Percentiles rank a stretch among this genome's conserved stretches.
Evolutionary conservation across 140 eudicot genomes (phyloP).

Genomic region (Senecio squalidus): DNA sequence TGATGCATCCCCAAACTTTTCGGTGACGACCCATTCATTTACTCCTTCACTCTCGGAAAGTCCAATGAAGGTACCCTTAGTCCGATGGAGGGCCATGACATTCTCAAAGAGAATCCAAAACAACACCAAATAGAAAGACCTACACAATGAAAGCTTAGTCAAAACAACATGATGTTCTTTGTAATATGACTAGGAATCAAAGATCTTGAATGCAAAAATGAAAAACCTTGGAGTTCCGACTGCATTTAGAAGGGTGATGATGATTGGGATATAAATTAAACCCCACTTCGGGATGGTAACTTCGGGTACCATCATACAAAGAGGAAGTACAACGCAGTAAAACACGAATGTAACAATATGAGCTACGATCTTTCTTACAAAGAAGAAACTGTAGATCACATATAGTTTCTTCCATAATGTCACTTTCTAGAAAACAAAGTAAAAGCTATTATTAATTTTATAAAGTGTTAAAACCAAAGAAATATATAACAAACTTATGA

Average conservation of each 20-base stretch:
- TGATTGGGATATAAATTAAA: slow-evolving; percentile 47
- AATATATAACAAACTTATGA: not conserved
- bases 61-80: slow-evolving; percentile 70
- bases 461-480: not conserved
- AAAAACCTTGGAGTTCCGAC: slow-evolving; percentile 28
- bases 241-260: slow-evolving; percentile 50
- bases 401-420: slow-evolving; percentile 50
- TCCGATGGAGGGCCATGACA: slow-evolving; percentile 70
- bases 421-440: slow-evolving; percentile 36
- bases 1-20: slow-evolving; percentile 56
- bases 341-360: slow-evolving; percentile 53
- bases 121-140: slow-evolving; percentile 62
- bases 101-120: slow-evolving; percentile 79
- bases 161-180: not conserved
- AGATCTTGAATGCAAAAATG: not conserved
- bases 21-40: slow-evolving; percentile 72
- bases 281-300: slow-evolving; percentile 59
- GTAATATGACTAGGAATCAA: not conserved
- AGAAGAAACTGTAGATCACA: slow-evolving; percentile 64
- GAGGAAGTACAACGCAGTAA: slow-evolving; percentile 48
- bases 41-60: slow-evolving; percentile 52
- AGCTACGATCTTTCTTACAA: slow-evolving; percentile 56
- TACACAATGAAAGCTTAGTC: not conserved
- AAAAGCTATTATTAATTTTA: not conserved
- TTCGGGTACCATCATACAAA: slow-evolving; percentile 54